Base-by-base conservation (phyloP, 2,329 filamentous ascomycete genomes). In the Botrytis fabae region DNA sequence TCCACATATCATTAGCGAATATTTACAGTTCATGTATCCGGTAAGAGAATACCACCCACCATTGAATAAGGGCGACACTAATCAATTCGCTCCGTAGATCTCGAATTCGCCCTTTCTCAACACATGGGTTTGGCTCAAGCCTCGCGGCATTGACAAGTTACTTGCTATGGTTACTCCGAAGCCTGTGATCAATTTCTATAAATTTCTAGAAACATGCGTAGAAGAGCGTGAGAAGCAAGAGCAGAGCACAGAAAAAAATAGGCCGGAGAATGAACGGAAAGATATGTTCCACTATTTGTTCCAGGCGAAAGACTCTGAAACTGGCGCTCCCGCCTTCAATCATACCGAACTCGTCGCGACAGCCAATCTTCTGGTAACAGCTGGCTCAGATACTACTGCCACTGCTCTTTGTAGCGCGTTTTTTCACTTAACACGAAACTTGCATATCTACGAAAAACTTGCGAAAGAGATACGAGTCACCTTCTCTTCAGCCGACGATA, bases 271-370 rank as follows among this genome's bases (percentile, higher is more conserved):
- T 38, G 32, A 25, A 38, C 59, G 59, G 14, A 44, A 64, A 64
- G 38, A 44, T 22, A 64, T 64, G 25, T 64, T 64, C 20, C 62
- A 64, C 40, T 64, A 64, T 25, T 16, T 99, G 81, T 98, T 98
- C 85, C 98, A 98, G 83, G 98, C 96, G 0, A 98, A 95, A 38
- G 95, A 98, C 75, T 28, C 62, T 14, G 95, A 98, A 75, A 94
- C 95, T 25, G 93, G 95, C 78, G 95, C 98, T 78, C 93, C 94
- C 0, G 96, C 62, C 28, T 64, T 28, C 20, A 44, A 42, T 22
- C 38, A n/a, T 7, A 46, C 38, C 7, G 62, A 44, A 14, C 44
- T 64, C 8, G 25, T 64, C 9, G 25, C 40, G 16, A 32, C 38
- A 64, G 62, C 62, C 9, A 64, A 42, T 64, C 38, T 64, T 44